A percentile compares a stretch with the other conserved stretches of the same genome.
phyloP scores from a whole-genome alignment of 169 alveolate species.

The Theileria equi region DNA sequence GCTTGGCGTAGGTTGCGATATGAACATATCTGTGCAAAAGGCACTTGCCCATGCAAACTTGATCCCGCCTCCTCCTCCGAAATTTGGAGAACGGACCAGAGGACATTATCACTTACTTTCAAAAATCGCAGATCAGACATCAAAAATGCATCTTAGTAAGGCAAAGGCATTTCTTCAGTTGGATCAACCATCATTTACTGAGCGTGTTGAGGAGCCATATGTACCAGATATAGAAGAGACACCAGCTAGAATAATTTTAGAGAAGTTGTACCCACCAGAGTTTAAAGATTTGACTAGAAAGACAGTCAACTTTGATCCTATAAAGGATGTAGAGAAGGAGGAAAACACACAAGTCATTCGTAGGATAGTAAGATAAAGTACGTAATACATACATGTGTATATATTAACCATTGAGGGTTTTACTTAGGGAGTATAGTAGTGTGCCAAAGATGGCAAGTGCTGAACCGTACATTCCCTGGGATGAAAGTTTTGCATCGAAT shows the following conservation, averaged over 20 bases:
- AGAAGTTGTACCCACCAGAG: slow-evolving; percentile 46
- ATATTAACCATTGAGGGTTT: neutral
- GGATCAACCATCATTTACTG: slow-evolving; percentile 28
- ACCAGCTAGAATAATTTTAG: slow-evolving; percentile 49
- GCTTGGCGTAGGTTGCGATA: slow-evolving; percentile 82
- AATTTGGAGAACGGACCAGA: slow-evolving; percentile 67
- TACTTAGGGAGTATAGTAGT: slow-evolving; percentile 66
- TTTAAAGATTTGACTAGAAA: slow-evolving; percentile 40
- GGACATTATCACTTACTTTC: slow-evolving; percentile 63
- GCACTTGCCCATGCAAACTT: slow-evolving; percentile 65
- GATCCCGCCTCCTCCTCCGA: slow-evolving; percentile 77
- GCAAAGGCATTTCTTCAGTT: slow-evolving; percentile 40
- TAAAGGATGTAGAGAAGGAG: neutral
- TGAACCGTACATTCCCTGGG: slow-evolving; percentile 72
- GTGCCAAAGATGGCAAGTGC: slow-evolving; percentile 77
- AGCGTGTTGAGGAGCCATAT: slow-evolving; percentile 19
- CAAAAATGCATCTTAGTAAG: slow-evolving; percentile 39
- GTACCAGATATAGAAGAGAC: slow-evolving; percentile 56
- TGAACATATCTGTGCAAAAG: slow-evolving; percentile 60
- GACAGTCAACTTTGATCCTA: slow-evolving; percentile 37
- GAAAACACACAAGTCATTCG: slow-evolving; percentile 9
- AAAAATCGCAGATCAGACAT: slow-evolving; percentile 47
- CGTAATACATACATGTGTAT: neutral
- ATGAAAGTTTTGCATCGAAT: slow-evolving; percentile 64
- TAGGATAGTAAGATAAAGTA: neutral